Conservation (phyloP, 257 asterid species). For the Anisodus tanguticus region DNA sequence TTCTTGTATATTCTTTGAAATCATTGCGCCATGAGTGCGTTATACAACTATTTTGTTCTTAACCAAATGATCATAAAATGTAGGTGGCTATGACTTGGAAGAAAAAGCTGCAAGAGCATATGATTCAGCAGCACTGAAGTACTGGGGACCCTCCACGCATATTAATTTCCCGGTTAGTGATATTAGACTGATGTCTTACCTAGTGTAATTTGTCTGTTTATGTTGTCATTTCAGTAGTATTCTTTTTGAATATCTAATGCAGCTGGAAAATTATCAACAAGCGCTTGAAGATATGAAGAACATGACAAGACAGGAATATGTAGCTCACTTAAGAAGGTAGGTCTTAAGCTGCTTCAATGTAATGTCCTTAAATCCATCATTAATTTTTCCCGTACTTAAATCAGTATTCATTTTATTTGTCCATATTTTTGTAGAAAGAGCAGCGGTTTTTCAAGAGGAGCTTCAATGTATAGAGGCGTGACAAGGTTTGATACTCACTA, state of each 20-base stretch:
- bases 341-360: background rate
- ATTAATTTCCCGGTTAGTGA: slow-evolving; percentile 74
- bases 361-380: background rate
- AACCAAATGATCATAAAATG: slow-evolving; percentile 6
- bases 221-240: background rate
- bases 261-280: slow-evolving; percentile 87
- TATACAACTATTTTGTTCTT: background rate
- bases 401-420: background rate
- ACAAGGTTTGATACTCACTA: slow-evolving; percentile 71
- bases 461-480: slow-evolving; percentile 97
- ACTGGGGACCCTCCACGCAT: slow-evolving; percentile 97
- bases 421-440: slow-evolving; percentile 66
- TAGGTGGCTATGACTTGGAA: slow-evolving; percentile 99
- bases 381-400: background rate
- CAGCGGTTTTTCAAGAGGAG: slow-evolving; percentile 99
- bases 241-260: slow-evolving; percentile 7
- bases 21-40: slow-evolving; percentile 25
- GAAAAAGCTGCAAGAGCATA: slow-evolving; percentile 97
- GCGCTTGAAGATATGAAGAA: slow-evolving; percentile 88
- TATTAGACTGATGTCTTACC: background rate
- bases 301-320: slow-evolving; percentile 94
- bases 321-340: slow-evolving; percentile 93
- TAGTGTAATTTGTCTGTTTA: background rate
- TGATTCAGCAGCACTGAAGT: slow-evolving; percentile 95
- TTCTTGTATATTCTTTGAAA: background rate